Percentiles rank a stretch among this genome's conserved stretches.
Conservation (phyloP, 441 rosid species). For the Cnidoscolus chayamansa region DNA sequence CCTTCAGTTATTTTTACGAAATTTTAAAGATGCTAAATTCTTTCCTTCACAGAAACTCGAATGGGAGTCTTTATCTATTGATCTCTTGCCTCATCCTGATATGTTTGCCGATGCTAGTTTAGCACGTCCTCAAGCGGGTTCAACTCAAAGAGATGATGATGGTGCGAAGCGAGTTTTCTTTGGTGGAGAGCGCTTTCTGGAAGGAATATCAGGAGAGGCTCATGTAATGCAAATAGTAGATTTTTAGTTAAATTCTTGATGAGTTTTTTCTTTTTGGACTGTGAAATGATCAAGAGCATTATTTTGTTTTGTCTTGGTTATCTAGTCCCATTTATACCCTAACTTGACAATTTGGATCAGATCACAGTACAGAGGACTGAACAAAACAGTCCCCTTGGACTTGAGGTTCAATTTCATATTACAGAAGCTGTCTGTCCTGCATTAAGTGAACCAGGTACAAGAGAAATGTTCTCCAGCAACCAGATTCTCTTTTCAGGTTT, state of each 20-base stretch:
- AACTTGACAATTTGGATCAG: constrained; percentile 43
- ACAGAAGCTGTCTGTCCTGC: constrained; percentile 98
- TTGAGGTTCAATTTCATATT: constrained; percentile 93
- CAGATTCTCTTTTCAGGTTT: constrained; percentile 11
- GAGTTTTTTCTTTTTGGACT: constrained; percentile 21
- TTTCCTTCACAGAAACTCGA: constrained; percentile 78
- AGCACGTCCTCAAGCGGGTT: constrained; percentile 60
- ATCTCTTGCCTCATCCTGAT: constrained; percentile 99
- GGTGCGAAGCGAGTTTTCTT: constrained; percentile 98
- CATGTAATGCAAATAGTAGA: constrained; percentile 53
- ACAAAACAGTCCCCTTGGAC: constrained; percentile 84
- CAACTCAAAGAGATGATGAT: constrained; percentile 82
- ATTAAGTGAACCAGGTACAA: constrained; percentile 92
- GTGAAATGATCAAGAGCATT: too few species aligned
- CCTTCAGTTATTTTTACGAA: constrained; percentile 2
- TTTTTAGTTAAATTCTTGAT: constrained; percentile 26
- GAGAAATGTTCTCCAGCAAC: constrained; percentile 8
- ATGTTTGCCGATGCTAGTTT: constrained; percentile 91
- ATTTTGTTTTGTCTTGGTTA: background rate
- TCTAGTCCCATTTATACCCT: constrained; percentile 16
- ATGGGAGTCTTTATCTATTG: constrained; percentile 94
- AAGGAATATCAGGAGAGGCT: constrained; percentile 96
- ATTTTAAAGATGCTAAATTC: constrained; percentile 31
- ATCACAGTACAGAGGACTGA: constrained; percentile 96
- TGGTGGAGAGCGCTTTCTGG: constrained; percentile 97